These are phyloP conservation scores for Aspergillus avenaceus DNA, from an alignment of 495 filamentous ascomycete genomes.

Conservation along the genomic window DNA sequence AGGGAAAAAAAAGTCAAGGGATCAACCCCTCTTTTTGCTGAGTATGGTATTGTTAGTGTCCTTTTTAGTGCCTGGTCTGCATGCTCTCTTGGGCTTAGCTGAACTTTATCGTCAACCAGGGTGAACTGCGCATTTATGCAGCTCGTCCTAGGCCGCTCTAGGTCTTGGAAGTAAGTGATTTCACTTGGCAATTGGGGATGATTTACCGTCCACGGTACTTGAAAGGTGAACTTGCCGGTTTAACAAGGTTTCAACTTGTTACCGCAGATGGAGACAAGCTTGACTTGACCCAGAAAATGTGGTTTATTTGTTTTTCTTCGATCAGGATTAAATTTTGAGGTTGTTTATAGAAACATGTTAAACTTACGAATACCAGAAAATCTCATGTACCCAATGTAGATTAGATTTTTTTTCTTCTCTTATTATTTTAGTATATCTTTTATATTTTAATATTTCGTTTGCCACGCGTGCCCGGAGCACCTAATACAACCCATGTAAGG, in stretches of 20 bases:
- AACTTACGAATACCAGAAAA: too few species aligned
- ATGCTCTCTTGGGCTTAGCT: background rate
- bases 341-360: too few species aligned
- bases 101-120: background rate
- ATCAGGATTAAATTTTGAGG: too few species aligned
- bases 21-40: background rate
- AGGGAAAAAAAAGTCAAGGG: background rate
- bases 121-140: background rate
- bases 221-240: background rate
- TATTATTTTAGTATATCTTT: background rate
- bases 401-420: background rate
- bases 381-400: background rate
- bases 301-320: too few species aligned
- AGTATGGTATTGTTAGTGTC: too few species aligned
- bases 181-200: background rate
- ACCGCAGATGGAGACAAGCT: too few species aligned
- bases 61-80: background rate
- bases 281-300: too few species aligned
- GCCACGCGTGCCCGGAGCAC: too few species aligned
- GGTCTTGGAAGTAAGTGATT: background rate
- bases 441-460: too few species aligned
- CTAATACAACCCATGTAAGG: background rate
- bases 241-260: background rate
- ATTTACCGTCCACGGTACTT: background rate
- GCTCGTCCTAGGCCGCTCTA: too few species aligned